Evolutionary conservation across 768 basidiomycete genomes (phyloP).

Genomic region (Leucocoprinus sp.): DNA sequence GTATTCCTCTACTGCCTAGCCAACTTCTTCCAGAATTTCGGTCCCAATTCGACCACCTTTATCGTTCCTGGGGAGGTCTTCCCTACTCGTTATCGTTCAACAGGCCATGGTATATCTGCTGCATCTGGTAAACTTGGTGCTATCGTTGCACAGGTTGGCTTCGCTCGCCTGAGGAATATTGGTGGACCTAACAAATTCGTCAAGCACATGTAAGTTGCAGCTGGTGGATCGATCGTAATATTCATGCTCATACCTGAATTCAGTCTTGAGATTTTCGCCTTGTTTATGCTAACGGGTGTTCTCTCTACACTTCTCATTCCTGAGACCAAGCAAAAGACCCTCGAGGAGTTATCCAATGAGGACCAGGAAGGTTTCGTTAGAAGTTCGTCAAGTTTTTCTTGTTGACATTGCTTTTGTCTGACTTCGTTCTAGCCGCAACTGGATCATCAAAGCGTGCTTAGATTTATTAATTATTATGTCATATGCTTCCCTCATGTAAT

Average conservation of each 20-base stretch:
- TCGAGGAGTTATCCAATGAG: conserved; percentile 73
- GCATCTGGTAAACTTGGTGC: conserved; percentile 81
- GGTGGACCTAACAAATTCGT: conserved; percentile 56
- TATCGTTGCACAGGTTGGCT: conserved; percentile 73
- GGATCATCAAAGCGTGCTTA: background rate
- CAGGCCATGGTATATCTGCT: conserved; percentile 78
- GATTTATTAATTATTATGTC: background rate
- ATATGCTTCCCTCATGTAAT: background rate
- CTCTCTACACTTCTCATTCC: conserved; percentile 74
- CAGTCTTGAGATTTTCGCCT: conserved; percentile 72
- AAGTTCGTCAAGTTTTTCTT: conserved; percentile 14
- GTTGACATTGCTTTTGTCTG: background rate
- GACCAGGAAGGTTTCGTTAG: conserved; percentile 53
- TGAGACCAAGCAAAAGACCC: conserved; percentile 60
- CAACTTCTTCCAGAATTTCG: conserved; percentile 89
- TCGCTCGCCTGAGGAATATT: conserved; percentile 59
- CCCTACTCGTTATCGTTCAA: conserved; percentile 85
- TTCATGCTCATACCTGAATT: conserved; percentile 3
- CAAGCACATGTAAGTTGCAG: conserved; percentile 54
- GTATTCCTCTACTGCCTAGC: conserved; percentile 82
- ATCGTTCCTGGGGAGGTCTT: conserved; percentile 76
- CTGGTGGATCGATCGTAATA: conserved; percentile 1
- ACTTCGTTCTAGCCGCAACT: background rate
- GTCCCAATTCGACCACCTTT: conserved; percentile 76
- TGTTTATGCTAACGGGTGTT: conserved; percentile 83